A percentile compares a stretch with the other conserved stretches of the same genome.
These are phyloP conservation scores for Kwoniella heveanensis DNA, from an alignment of 768 basidiomycete genomes.

Conservation along the genomic window DNA sequence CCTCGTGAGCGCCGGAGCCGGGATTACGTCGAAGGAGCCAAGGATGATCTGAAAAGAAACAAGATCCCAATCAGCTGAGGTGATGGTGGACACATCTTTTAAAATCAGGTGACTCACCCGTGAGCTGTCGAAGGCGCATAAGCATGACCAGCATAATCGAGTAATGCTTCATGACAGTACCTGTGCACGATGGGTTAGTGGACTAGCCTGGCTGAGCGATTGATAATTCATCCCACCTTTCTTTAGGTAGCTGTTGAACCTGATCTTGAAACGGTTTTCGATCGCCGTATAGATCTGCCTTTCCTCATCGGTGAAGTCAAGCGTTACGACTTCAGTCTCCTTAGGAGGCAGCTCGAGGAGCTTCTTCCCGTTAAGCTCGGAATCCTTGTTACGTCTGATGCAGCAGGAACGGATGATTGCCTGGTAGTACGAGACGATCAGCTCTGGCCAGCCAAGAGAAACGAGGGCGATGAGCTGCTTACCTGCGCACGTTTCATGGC, in stretches of 20 bases:
- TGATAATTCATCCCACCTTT: slow-evolving; percentile 15
- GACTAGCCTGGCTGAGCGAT: neutral
- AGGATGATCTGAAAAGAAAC: slow-evolving; percentile 60
- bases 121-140: slow-evolving; percentile 70
- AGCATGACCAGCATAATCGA: slow-evolving; percentile 70
- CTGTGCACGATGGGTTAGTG: neutral
- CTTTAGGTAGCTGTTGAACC: slow-evolving; percentile 61
- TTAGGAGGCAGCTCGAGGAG: slow-evolving; percentile 70
- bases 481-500: slow-evolving; percentile 64
- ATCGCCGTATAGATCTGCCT: slow-evolving; percentile 21
- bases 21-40: slow-evolving; percentile 66
- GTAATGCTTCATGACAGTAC: slow-evolving; percentile 74
- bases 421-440: slow-evolving; percentile 46
- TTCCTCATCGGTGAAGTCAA: slow-evolving; percentile 31
- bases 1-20: slow-evolving; percentile 49
- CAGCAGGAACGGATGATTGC: slow-evolving; percentile 63
- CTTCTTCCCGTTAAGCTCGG: slow-evolving; percentile 67
- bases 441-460: neutral
- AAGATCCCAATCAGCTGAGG: no score
- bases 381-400: slow-evolving; percentile 70
- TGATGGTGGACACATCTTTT: neutral
- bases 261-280: slow-evolving; percentile 59
- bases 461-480: neutral
- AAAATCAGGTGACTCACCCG: slow-evolving; percentile 54
- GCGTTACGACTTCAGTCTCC: slow-evolving; percentile 60